Conservation (phyloP, 306 rosid species). For the Crataegus laevigata region DNA sequence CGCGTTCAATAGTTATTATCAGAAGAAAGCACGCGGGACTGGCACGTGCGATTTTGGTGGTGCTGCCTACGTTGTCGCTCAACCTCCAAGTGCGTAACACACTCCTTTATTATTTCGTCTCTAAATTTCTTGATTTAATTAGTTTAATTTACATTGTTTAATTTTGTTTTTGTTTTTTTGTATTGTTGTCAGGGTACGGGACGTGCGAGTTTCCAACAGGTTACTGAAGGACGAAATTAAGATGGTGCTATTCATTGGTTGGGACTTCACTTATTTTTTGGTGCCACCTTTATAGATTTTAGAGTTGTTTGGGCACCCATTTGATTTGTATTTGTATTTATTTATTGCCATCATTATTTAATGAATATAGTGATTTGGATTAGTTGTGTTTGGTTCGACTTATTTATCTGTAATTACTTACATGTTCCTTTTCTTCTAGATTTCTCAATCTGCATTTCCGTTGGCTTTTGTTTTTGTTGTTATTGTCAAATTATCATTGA, state of each 20-base stretch:
- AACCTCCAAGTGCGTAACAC: constrained; percentile 54
- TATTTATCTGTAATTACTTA: no score
- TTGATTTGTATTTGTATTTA: not conserved
- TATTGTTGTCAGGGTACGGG: constrained; percentile 45
- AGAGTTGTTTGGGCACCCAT: not conserved
- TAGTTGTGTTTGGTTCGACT: not conserved
- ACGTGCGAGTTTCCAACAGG: constrained; percentile 51
- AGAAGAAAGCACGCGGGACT: constrained; percentile 49
- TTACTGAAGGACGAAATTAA: constrained; percentile 16
- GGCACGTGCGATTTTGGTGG: constrained; percentile 80
- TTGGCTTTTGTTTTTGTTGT: no score
- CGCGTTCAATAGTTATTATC: constrained; percentile 80
- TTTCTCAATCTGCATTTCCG: not conserved
- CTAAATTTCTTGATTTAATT: not conserved
- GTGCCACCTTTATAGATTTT: not conserved
- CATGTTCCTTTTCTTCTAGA: no score
- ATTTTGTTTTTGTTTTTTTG: no score
- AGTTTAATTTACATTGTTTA: not conserved
- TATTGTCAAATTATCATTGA: not conserved
- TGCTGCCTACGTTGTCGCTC: constrained; percentile 58
- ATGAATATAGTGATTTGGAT: not conserved
- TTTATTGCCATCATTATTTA: not conserved
- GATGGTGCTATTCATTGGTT: not conserved
- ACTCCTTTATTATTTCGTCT: not conserved
- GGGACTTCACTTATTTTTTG: not conserved